These are phyloP conservation scores for Pseudogymnoascus sp. DNA, from an alignment of 2,329 filamentous ascomycete genomes.

Conservation along the genomic window DNA sequence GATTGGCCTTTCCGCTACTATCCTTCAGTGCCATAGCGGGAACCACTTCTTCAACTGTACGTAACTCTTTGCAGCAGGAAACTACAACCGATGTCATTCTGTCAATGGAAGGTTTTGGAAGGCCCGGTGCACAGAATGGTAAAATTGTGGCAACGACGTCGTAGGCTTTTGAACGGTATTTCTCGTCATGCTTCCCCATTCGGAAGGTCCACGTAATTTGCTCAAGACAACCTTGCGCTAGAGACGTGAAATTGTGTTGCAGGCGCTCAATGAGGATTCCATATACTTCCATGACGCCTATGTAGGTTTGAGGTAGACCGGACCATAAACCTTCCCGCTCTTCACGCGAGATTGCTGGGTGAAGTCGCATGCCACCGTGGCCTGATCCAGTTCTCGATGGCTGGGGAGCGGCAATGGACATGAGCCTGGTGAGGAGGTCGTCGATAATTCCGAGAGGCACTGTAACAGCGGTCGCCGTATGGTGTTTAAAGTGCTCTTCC, in stretches of 20 bases:
- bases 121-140: constrained; percentile 50
- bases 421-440: constrained; percentile 61
- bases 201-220: constrained; percentile 64
- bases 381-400: constrained; percentile 16
- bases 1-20: constrained; percentile 7
- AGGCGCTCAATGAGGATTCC: constrained; percentile 49
- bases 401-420: constrained; percentile 51
- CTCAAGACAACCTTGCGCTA: constrained; percentile 58
- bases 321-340: constrained; percentile 74
- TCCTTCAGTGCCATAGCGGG: constrained; percentile 26
- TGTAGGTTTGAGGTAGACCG: constrained; percentile 64
- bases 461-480: constrained; percentile 56
- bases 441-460: constrained; percentile 59
- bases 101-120: constrained; percentile 57
- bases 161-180: constrained; percentile 55
- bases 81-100: constrained; percentile 54
- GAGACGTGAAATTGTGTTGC: constrained; percentile 45
- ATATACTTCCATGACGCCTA: constrained; percentile 58
- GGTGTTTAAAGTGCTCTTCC: constrained; percentile 50
- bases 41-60: constrained; percentile 37
- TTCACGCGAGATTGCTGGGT: constrained; percentile 64
- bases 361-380: constrained; percentile 40
- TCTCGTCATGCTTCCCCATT: constrained; percentile 41
- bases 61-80: constrained; percentile 65
- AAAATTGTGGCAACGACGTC: constrained; percentile 49